Evolutionary conservation across 176 grass and related monocot species (phyloP).

Genomic region (Ensete glaucum): DNA sequence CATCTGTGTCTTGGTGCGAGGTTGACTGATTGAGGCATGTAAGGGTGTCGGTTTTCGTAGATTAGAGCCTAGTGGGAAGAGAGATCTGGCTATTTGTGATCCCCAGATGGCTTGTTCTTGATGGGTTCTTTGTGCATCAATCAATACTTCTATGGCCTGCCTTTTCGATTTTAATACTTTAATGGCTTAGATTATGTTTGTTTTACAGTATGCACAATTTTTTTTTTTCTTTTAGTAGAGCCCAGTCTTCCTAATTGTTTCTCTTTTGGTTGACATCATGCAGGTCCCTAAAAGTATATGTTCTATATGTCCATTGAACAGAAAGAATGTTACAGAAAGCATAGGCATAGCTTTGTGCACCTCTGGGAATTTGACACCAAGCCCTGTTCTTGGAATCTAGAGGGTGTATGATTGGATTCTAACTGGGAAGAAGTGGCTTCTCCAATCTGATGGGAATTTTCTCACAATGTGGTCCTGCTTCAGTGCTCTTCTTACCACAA

Average conservation of each 20-base stretch:
- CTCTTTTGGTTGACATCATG: background rate
- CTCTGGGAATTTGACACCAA: background rate
- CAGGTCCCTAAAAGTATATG: background rate
- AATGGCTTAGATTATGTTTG: no score
- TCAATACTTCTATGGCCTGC: background rate
- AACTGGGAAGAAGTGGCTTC: background rate
- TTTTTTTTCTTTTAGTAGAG: background rate
- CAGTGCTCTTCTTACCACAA: conserved; percentile 7
- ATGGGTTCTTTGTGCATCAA: background rate
- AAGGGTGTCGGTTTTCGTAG: background rate
- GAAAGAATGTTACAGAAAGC: background rate
- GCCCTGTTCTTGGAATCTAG: background rate
- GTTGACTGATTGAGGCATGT: background rate
- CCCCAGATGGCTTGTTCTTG: background rate
- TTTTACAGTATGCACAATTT: background rate
- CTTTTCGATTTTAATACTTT: background rate
- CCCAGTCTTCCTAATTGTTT: background rate
- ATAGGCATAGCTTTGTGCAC: background rate
- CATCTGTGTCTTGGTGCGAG: background rate
- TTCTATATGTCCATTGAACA: background rate
- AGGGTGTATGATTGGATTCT: background rate
- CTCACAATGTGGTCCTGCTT: background rate
- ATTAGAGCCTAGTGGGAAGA: background rate
- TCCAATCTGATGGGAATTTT: background rate
- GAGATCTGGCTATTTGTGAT: background rate